Evolutionary conservation across 2,329 filamentous ascomycete species (phyloP), one percentile per base, ranked within the genome.

Genomic region (Arachnomyces sp.): DNA sequence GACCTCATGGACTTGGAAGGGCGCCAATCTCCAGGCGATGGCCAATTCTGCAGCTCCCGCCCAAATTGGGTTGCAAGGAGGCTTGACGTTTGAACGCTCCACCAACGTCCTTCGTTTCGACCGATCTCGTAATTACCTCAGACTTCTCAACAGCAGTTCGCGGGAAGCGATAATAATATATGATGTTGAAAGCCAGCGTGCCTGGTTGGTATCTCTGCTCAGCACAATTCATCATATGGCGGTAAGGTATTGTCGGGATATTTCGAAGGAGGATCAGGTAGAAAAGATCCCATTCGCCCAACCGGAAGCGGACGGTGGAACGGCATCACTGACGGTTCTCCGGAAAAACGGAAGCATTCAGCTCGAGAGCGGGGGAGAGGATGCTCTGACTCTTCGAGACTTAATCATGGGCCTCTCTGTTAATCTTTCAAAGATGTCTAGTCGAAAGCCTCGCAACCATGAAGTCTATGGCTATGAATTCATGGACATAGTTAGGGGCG

Each of bases 391-490:
- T 7, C 7, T 39, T 3, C 37, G 37, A 15, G 28, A 39, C 14
- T 28, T 39, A 2, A 25, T 39, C 28, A 32, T 39, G 28, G 30
- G 30, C 7, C 13, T 39, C 11, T 39, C 28, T 25, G 21, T 33
- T 28, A 39, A 39, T 17, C 28, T 39, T n/a, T 13, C 37, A 13
- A 14, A 28, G 14, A 28, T 21, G 7, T 25, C 11, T n/a, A n/a
- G 14, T 6, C n/a, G n/a, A 8, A 12, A 13, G 11, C 28, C 37
- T 5, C 7, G 13, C 15, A n/a, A 30, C n/a, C 11, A 13, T 6
- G 18, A 32, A 15, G 16, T 39, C 11, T 39, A 32, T 17, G 37
- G 37, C 37, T 39, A 39, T 25, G 37, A 39, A 18, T 39, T 39
- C 37, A 39, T 39, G 37, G 37, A 39, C 25, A 33, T 39, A 7